phyloP scores from a whole-genome alignment of 768 basidiomycete genomes.

The Imleria badia region DNA sequence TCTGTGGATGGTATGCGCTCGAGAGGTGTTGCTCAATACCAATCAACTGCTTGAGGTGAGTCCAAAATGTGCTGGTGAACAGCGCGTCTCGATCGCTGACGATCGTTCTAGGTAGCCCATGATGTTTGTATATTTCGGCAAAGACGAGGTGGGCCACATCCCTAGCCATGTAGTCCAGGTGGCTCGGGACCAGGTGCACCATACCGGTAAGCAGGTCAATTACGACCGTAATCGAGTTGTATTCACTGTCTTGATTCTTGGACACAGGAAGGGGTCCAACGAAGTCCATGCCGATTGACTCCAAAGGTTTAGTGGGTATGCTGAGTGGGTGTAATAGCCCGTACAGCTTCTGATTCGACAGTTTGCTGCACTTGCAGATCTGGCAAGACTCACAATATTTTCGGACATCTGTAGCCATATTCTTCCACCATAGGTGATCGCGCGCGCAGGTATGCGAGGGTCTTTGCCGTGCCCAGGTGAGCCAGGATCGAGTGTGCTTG shows the following conservation, averaged over 20 bases:
- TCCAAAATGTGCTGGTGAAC: constrained; percentile 32
- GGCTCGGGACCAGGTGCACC: constrained; percentile 24
- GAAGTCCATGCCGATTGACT: constrained; percentile 42
- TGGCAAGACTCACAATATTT: not conserved
- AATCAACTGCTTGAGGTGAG: not conserved
- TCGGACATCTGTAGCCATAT: constrained; percentile 28
- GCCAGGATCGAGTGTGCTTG: constrained; percentile 42
- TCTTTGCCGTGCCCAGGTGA: constrained; percentile 38
- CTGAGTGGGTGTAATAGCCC: constrained; percentile 28
- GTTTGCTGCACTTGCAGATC: constrained; percentile 2
- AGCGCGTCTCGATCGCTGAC: constrained; percentile 25
- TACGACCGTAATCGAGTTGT: constrained; percentile 28
- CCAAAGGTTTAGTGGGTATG: constrained; percentile 34
- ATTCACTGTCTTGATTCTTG: constrained; percentile 4
- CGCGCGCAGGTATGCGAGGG: no score
- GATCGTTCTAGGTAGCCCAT: constrained; percentile 7
- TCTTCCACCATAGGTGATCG: constrained; percentile 42
- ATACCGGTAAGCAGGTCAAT: constrained; percentile 17
- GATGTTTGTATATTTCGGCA: constrained; percentile 34
- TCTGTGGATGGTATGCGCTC: not conserved
- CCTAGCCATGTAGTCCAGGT: constrained; percentile 26
- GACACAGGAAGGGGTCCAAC: constrained; percentile 35
- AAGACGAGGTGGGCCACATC: constrained; percentile 40
- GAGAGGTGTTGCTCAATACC: not conserved
- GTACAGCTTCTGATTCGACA: constrained; percentile 25